Percentiles rank a stretch among this genome's conserved stretches.
Evolutionary conservation across 441 rosid genomes (phyloP).

Genomic region (Adansonia rubrostipa): DNA sequence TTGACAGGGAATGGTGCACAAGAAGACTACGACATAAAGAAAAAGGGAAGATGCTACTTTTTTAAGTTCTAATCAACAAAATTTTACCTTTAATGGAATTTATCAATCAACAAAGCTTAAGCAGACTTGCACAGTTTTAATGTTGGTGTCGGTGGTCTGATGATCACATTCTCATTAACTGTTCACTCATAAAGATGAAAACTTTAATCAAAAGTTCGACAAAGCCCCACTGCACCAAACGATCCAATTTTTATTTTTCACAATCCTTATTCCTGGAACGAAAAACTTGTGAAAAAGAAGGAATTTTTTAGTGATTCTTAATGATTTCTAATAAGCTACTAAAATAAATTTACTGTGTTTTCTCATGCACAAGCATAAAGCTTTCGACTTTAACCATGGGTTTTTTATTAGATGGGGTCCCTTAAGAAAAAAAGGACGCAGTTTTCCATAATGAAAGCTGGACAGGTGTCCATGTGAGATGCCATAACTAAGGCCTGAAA

Average conservation of each 20-base stretch:
- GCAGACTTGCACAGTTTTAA: not conserved
- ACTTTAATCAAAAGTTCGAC: slow-evolving; percentile 20
- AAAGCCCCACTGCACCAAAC: slow-evolving; percentile 2
- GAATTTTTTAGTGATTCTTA: not conserved
- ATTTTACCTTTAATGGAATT: too few relatives aligned
- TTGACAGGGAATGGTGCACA: not conserved
- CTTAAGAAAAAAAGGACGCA: slow-evolving; percentile 12
- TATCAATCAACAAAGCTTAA: not conserved
- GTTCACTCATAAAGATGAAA: slow-evolving; percentile 4
- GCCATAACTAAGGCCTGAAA: slow-evolving; percentile 25
- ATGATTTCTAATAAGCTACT: not conserved
- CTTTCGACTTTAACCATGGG: slow-evolving; percentile 18
- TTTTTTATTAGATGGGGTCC: not conserved
- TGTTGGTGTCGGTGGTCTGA: slow-evolving; percentile 14
- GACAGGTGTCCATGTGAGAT: slow-evolving; percentile 33
- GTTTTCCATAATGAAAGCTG: slow-evolving; percentile 18
- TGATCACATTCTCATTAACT: not conserved
- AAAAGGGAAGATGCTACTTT: not conserved
- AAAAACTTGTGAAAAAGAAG: not conserved
- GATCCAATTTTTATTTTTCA: not conserved
- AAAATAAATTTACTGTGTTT: slow-evolving; percentile 15
- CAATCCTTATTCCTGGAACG: not conserved
- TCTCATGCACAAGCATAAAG: slow-evolving; percentile 20
- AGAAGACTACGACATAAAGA: slow-evolving; percentile 3
- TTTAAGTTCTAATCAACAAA: not conserved